These are phyloP conservation scores for Fusarium coicis DNA, from an alignment of 2,329 filamentous ascomycete species.

Conservation along the genomic window DNA sequence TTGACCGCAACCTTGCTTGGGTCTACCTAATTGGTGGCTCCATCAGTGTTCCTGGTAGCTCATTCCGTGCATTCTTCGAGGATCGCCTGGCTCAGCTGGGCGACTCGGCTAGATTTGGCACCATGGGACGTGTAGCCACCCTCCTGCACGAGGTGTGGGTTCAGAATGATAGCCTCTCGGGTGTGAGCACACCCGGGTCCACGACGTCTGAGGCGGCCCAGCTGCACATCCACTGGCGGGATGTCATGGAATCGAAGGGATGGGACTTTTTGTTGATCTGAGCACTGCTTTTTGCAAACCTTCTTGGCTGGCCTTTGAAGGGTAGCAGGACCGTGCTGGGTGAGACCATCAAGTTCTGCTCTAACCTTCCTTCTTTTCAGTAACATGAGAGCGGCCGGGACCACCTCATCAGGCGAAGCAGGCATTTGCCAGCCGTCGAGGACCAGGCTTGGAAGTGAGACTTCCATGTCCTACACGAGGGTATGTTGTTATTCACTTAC, in stretches of 20 bases:
- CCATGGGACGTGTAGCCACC: slow-evolving; percentile 83
- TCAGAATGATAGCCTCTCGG: slow-evolving; percentile 70
- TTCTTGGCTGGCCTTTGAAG: slow-evolving; percentile 54
- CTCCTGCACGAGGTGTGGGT: slow-evolving; percentile 88
- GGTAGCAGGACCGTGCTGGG: slow-evolving; percentile 39
- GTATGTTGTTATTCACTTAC: slow-evolving; percentile 33
- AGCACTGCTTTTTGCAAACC: slow-evolving; percentile 40
- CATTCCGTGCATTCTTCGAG: slow-evolving; percentile 81
- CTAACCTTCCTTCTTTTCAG: slow-evolving; percentile 36
- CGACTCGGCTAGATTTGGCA: slow-evolving; percentile 81
- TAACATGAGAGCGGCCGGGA: slow-evolving; percentile 39
- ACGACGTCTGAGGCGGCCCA: slow-evolving; percentile 52
- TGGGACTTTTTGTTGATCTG: slow-evolving; percentile 95
- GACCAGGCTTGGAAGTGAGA: slow-evolving; percentile 18
- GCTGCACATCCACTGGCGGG: slow-evolving; percentile 90
- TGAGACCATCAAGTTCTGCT: slow-evolving; percentile 31
- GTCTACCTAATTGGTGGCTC: slow-evolving; percentile 89
- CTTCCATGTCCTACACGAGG: slow-evolving; percentile 11
- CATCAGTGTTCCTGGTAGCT: slow-evolving; percentile 75
- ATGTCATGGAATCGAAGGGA: slow-evolving; percentile 89
- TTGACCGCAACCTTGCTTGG: slow-evolving; percentile 92
- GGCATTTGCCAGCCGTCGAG: slow-evolving; percentile 50
- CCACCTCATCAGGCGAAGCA: slow-evolving; percentile 49
- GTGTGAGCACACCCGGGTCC: slow-evolving; percentile 50
- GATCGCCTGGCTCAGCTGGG: slow-evolving; percentile 80